Evolutionary conservation across 805 yeast species (phyloP).

Genomic region (Starmerella floris): DNA sequence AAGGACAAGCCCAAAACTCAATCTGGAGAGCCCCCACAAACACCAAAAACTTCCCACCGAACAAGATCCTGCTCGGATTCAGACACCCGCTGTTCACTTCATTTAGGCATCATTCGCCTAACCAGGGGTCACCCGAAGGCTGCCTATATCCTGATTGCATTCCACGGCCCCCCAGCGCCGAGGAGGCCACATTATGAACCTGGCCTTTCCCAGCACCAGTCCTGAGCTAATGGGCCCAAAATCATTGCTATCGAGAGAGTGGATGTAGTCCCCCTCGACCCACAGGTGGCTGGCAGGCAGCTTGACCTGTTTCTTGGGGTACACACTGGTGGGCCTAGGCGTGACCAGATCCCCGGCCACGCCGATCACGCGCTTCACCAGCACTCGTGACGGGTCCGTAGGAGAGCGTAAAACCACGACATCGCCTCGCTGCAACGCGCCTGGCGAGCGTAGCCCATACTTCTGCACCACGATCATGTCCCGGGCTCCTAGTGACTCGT

Average conservation of each 20-base stretch:
- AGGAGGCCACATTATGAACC: constrained; percentile 57
- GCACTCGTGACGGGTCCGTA: constrained; percentile 56
- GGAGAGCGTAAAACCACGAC: constrained; percentile 72
- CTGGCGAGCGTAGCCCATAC: constrained; percentile 38
- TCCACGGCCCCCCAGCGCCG: constrained; percentile 37
- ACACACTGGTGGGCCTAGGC: constrained; percentile 35
- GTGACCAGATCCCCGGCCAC: constrained; percentile 54
- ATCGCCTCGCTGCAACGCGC: constrained; percentile 46
- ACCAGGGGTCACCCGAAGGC: not conserved
- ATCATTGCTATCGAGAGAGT: constrained; percentile 67
- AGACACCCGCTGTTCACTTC: no score
- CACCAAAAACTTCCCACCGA: no score
- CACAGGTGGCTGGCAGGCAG: constrained; percentile 75
- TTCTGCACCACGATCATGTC: constrained; percentile 52
- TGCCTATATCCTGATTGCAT: not conserved
- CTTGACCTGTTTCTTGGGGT: constrained; percentile 46
- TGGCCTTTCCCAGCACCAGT: constrained; percentile 63
- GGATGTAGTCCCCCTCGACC: constrained; percentile 86
- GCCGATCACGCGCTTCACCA: constrained; percentile 70
- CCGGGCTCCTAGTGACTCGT: constrained; percentile 30
- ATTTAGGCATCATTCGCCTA: no score
- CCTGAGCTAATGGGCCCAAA: constrained; percentile 85
- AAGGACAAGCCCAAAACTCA: no score
- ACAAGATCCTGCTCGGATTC: no score
- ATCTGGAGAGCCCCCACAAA: no score